Percentiles rank a stretch among this genome's conserved stretches.
These are phyloP conservation scores for Backusella australiensis DNA, from an alignment of 192 early-diverging fungal genomes.

Conservation along the genomic window DNA sequence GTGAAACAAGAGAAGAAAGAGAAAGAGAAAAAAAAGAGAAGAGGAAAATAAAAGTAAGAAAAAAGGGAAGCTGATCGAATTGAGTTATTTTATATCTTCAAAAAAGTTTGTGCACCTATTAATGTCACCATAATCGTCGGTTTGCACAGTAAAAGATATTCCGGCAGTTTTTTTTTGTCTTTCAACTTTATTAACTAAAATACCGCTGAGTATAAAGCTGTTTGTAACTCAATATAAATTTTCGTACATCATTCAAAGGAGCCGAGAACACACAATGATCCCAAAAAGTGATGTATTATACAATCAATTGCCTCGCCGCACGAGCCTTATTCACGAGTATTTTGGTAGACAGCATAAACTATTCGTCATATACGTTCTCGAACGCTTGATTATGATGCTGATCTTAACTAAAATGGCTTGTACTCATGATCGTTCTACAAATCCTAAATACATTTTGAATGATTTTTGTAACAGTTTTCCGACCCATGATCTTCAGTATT, in stretches of 20 bases:
- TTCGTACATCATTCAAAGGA: conserved; percentile 6
- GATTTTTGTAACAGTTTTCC: not conserved
- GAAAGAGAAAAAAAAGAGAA: not conserved
- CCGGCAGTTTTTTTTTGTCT: not conserved
- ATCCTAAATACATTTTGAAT: not conserved
- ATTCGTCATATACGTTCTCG: not conserved
- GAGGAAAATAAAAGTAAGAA: not conserved
- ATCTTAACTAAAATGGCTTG: conserved; percentile 1
- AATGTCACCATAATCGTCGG: conserved; percentile 4
- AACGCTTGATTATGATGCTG: not conserved
- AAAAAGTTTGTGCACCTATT: conserved; percentile 1
- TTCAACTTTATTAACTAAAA: not conserved
- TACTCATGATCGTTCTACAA: not conserved
- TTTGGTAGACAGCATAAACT: not conserved
- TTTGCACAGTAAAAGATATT: conserved; percentile 4
- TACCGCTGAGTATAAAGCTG: not conserved
- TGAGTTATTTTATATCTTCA: not conserved
- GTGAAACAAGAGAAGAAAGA: not conserved
- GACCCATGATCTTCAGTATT: not conserved
- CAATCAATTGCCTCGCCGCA: not conserved
- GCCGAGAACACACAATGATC: not conserved
- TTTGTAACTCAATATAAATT: conserved; percentile 7
- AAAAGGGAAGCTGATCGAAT: not conserved
- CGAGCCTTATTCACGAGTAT: not conserved
- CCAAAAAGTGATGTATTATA: not conserved